Evolutionary conservation across 805 yeast species (phyloP).

Genomic region (Naumovozyma baii): DNA sequence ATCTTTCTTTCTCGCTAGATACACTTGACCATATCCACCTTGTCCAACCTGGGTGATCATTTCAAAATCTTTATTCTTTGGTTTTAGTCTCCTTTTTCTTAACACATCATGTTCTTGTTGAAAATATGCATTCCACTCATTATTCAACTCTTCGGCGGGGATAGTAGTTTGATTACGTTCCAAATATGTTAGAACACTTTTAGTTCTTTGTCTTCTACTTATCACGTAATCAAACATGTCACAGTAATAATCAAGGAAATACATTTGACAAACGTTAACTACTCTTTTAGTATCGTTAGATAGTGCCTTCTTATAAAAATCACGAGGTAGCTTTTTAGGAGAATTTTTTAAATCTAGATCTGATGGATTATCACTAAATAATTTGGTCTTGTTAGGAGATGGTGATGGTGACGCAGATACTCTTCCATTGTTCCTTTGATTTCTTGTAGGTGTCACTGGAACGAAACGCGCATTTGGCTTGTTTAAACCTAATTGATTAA

Average conservation of each 20-base stretch:
- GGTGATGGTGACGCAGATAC: slow-evolving; percentile 9
- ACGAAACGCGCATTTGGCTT: slow-evolving; percentile 4
- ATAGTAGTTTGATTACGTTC: slow-evolving; percentile 20
- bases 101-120: slow-evolving; percentile 77
- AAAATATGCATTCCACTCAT: slow-evolving; percentile 66
- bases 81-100: slow-evolving; percentile 82
- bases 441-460: slow-evolving; percentile 14
- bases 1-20: slow-evolving; percentile 85
- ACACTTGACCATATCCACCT: slow-evolving; percentile 99
- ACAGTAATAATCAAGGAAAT: slow-evolving; percentile 89
- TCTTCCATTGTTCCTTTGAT: slow-evolving; percentile 5
- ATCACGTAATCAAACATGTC: slow-evolving; percentile 91
- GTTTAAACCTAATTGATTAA: slow-evolving; percentile 27
- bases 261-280: slow-evolving; percentile 87
- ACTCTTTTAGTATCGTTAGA: slow-evolving; percentile 72
- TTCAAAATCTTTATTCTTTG: slow-evolving; percentile 90
- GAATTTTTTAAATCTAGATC: slow-evolving; percentile 23
- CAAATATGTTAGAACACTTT: slow-evolving; percentile 53
- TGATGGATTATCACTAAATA: slow-evolving; percentile 27
- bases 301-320: slow-evolving; percentile 49
- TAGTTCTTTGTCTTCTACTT: slow-evolving; percentile 72
- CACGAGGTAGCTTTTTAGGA: slow-evolving; percentile 33
- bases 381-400: slow-evolving; percentile 28
- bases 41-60: slow-evolving; percentile 98
- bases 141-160: slow-evolving; percentile 35